phyloP scores from a whole-genome alignment of 495 filamentous ascomycete species.

The Aspergillus wentii region DNA sequence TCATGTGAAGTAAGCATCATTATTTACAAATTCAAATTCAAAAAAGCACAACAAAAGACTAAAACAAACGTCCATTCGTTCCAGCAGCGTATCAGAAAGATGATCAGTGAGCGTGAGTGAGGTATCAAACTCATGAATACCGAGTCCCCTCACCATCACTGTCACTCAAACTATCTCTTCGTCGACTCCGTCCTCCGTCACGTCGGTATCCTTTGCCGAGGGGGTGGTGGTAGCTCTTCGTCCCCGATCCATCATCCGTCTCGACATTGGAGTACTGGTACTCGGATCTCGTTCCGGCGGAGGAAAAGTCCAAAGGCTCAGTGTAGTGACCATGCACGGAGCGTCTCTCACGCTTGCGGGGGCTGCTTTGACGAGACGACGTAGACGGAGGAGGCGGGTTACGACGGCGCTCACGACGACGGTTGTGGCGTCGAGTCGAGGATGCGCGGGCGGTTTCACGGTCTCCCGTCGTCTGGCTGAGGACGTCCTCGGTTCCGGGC shows the following conservation, averaged over 20 bases:
- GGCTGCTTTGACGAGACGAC: constrained; percentile 34
- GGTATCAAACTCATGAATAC: constrained; percentile 15
- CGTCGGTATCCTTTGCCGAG: constrained; percentile 53
- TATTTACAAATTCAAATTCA: too few relatives aligned
- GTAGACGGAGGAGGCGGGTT: constrained; percentile 19
- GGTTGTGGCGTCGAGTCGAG: constrained; percentile 31
- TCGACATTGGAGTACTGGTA: constrained; percentile 46
- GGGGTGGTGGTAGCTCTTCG: constrained; percentile 74
- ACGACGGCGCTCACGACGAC: constrained; percentile 26
- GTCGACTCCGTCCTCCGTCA: constrained; percentile 33
- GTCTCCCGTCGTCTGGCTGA: constrained; percentile 52
- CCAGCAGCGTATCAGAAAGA: too few relatives aligned
- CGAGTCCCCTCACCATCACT: constrained; percentile 38
- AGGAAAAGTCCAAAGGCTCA: constrained; percentile 49
- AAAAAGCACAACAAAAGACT: too few relatives aligned
- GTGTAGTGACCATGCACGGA: constrained; percentile 50
- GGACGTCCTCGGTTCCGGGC: constrained; percentile 47
- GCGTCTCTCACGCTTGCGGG: constrained; percentile 31
- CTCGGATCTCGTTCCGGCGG: constrained; percentile 37
- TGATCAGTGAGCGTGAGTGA: too few relatives aligned
- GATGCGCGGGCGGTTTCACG: constrained; percentile 35
- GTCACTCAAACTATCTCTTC: constrained; percentile 50
- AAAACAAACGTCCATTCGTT: too few relatives aligned
- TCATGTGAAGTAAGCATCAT: too few relatives aligned
- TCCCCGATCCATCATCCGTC: constrained; percentile 60